Conservation (phyloP, 2,329 filamentous ascomycete genomes). For the Xylariaceae sp. region DNA sequence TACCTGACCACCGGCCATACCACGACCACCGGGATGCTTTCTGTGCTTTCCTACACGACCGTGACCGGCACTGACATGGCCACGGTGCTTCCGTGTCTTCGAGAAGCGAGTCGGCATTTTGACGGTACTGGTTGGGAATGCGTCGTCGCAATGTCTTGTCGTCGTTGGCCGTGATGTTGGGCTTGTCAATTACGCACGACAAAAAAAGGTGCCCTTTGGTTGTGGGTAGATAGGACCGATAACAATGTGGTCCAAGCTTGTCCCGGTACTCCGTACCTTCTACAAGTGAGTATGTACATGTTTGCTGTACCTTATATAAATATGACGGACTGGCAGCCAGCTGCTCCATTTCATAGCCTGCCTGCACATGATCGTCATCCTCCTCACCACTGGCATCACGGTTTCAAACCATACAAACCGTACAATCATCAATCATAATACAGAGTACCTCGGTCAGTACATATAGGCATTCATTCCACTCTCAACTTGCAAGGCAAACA, state of each 20-base stretch:
- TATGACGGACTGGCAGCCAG: neutral
- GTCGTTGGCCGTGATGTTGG: constrained; percentile 13
- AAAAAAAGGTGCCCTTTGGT: constrained; percentile 16
- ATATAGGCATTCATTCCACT: too few species aligned
- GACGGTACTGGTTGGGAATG: constrained; percentile 11
- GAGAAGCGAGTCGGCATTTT: constrained; percentile 20
- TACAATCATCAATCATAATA: too few species aligned
- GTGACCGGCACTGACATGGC: constrained; percentile 97
- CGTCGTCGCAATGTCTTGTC: constrained; percentile 13
- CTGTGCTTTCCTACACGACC: constrained; percentile 99
- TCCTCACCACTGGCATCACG: too few species aligned
- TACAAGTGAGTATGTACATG: too few species aligned
- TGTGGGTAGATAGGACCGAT: constrained; percentile 20
- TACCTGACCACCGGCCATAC: constrained; percentile 54
- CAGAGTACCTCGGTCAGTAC: too few species aligned
- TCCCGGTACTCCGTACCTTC: too few species aligned
- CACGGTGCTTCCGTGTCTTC: constrained; percentile 50
- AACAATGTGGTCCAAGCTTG: constrained; percentile 11
- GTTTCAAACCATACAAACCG: too few species aligned
- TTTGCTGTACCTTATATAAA: too few species aligned
- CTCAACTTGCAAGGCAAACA: too few species aligned
- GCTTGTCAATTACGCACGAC: constrained; percentile 16
- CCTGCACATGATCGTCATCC: neutral
- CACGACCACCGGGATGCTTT: constrained; percentile 80
- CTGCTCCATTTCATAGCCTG: neutral